Base-by-base conservation (phyloP, 495 filamentous ascomycete genomes). In the Penicillium maclennaniae region DNA sequence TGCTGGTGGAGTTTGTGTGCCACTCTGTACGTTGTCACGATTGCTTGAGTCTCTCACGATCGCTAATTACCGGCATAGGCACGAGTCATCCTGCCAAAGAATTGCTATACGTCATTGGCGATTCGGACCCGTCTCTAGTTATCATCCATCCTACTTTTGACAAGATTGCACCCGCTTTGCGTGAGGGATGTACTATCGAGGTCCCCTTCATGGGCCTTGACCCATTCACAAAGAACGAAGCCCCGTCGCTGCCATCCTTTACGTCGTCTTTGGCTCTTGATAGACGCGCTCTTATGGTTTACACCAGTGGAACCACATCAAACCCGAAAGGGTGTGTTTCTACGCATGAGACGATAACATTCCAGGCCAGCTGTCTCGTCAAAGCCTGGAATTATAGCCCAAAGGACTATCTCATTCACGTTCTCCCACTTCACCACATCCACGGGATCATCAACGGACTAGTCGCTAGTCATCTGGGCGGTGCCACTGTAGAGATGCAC, bases 61-160 rank as follows among this genome's bases (percentile, higher is more conserved):
- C 6, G 21, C 54, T 56, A 47, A 56, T 37, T 28, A 17, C 12
- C 1, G 6, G 46, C 44, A 16, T 14, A 72, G 61, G 54, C 67
- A 95, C 71, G 21, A 65, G 68, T 15, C 73, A 76, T 45, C 73
- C 73, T 1, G 66, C 69, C 23, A 67, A 70, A 25, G 73, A 76
- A 47, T 61, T 76, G 4, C 57, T 76, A 9, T 76, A 75, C 27
- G 71, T 69, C 28, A 66, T 76, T 15, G 61, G 58, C 16, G 73
- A 76, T 57, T 75, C 73, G 4, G 70, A 74, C 25, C 73, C 73
- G 7, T 71, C 71, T 0, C 52, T 76, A 45, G 63, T 76, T 27
- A 69, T 75, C 38, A 54, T 76, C 7, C 71, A 76, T 37, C 70
- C 73, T 0, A 27, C 62, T 0, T 76, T 76, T 41, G 69, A 69